Evolutionary conservation across 1,139 yeast genomes (phyloP).

Genomic region (Zygoascus meyerae): DNA sequence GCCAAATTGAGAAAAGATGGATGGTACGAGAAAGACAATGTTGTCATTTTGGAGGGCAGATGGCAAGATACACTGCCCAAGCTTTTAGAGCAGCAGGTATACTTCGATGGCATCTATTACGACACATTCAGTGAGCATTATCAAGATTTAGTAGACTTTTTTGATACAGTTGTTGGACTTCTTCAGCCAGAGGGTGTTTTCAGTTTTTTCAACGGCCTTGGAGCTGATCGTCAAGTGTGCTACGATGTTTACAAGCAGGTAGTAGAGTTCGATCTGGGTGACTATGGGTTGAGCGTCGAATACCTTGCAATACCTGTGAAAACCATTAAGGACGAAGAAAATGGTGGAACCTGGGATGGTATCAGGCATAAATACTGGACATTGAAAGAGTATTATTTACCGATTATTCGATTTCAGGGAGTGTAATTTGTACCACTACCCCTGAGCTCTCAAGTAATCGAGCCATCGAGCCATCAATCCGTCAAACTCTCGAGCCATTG

Average conservation of each 20-base stretch:
- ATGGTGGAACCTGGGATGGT: constrained; percentile 58
- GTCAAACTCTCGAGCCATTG: too few species aligned
- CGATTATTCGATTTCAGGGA: constrained; percentile 17
- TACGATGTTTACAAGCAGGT: constrained; percentile 85
- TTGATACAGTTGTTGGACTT: constrained; percentile 75
- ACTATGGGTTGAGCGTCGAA: constrained; percentile 64
- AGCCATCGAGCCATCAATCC: too few species aligned
- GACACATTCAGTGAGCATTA: constrained; percentile 91
- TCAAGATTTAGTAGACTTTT: constrained; percentile 78
- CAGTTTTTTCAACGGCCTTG: constrained; percentile 89
- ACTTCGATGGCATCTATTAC: constrained; percentile 86
- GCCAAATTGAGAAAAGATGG: constrained; percentile 64
- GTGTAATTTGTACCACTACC: too few species aligned
- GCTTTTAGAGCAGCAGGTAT: constrained; percentile 59
- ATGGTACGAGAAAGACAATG: constrained; percentile 74
- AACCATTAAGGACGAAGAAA: constrained; percentile 21
- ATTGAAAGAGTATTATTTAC: constrained; percentile 25
- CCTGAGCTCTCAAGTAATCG: too few species aligned
- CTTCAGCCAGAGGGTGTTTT: constrained; percentile 65
- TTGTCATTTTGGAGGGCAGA: constrained; percentile 71
- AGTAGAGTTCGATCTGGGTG: constrained; percentile 71
- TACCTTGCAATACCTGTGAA: constrained; percentile 37
- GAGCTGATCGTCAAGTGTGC: constrained; percentile 87
- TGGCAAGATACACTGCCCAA: constrained; percentile 82
- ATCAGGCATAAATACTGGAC: constrained; percentile 69